Evolutionary conservation across 371 early-diverging fungal genomes (phyloP), one percentile per base, ranked within the genome.

Genomic region (Actinomortierella wolfii): DNA sequence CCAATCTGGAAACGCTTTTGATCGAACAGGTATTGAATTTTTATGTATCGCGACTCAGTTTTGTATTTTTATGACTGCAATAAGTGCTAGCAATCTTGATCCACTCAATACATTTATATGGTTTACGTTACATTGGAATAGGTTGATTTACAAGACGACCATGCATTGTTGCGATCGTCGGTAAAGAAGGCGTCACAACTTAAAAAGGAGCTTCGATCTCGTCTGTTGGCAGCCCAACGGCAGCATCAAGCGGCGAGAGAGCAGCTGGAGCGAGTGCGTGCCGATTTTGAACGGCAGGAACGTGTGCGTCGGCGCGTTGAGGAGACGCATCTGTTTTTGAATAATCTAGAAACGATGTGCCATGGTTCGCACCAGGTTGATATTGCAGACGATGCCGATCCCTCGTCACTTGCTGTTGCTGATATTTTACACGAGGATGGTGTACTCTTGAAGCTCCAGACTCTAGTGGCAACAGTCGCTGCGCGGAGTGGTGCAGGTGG

Each of bases 101-200:
- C n/a, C n/a, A n/a, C n/a, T n/a, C n/a, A n/a, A n/a, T n/a, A n/a
- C n/a, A n/a, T n/a, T 6, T 34, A 4, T 6, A 34, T 34, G 34
- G 34, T 11, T 6, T 34, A 34, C 34, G 11, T 34, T 28, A 23
- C 47, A 18, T 21, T 47, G n/a, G 8, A 21, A 8, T 57, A 69
- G 66, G 71, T 73, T n/a, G 74, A 73, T 14, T 29, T 67, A 42
- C 59, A 66, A 46, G 66, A 65, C 40, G 74, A 73, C n/a, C 59
- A 73, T 18, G 56, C 62, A 1, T 50, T 73, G 3, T 21, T 73
- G 18, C 41, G 47, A 18, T 67, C 74, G 1, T 73, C 74, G 0
- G 74, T 59, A 28, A 66, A 59, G 40, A 73, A 73, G 28, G 74
- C 74, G 0, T 41, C 56, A 23, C 67, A 59, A 0, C 20, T 73